Conservation (phyloP, 2,329 filamentous ascomycete species). For the Talaromyces atroroseus region DNA sequence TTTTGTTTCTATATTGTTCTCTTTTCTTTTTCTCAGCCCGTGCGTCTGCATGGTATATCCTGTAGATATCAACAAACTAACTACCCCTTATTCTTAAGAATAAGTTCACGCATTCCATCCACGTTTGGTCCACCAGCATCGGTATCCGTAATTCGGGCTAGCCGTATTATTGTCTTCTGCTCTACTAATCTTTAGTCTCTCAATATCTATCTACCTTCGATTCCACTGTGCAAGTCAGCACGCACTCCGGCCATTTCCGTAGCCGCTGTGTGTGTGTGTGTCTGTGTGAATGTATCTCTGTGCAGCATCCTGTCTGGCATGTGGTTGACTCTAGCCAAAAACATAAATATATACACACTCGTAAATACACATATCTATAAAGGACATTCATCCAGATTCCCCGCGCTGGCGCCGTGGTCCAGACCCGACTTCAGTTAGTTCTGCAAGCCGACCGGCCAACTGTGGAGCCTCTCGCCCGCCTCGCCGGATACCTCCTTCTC, state of each 20-base stretch:
- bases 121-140: neutral
- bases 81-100: no score
- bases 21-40: neutral
- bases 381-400: slow-evolving; percentile 13
- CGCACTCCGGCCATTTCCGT: neutral
- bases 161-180: neutral
- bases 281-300: no score
- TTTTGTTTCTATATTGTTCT: neutral
- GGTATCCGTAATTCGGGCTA: neutral
- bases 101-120: neutral
- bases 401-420: slow-evolving; percentile 14
- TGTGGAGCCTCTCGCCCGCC: slow-evolving; percentile 16
- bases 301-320: no score
- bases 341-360: no score
- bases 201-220: no score
- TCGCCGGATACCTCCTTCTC: slow-evolving; percentile 15
- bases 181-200: no score
- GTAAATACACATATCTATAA: no score
- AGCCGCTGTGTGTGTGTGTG: no score
- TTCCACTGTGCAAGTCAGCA: neutral
- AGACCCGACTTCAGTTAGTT: slow-evolving; percentile 5
- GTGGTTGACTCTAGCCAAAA: no score
- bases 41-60: neutral
- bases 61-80: neutral
- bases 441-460: slow-evolving; percentile 7